phyloP scores from a whole-genome alignment of 495 filamentous ascomycete species.

The Aspergillus funiculosus region DNA sequence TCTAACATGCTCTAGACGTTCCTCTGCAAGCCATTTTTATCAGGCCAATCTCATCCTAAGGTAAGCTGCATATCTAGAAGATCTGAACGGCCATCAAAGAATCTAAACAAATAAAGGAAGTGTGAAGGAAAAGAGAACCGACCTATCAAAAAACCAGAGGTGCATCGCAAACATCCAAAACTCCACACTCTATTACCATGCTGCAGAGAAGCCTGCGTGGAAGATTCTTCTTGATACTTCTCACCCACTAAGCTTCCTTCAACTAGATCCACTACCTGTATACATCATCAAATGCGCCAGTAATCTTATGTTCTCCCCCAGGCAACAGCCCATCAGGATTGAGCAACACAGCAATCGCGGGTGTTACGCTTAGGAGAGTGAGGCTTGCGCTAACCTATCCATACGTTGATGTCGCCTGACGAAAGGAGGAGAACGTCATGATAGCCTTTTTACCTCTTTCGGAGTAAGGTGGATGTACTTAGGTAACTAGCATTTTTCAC shows the following conservation, averaged over 20 bases:
- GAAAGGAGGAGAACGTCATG: slow-evolving; percentile 4
- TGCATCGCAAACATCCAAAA: slow-evolving; percentile 9
- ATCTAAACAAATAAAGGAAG: slow-evolving; percentile 1
- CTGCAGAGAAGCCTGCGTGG: slow-evolving; percentile 41
- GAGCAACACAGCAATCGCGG: slow-evolving; percentile 18
- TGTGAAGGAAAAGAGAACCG: not conserved
- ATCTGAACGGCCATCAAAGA: not conserved
- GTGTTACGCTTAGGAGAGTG: slow-evolving; percentile 17
- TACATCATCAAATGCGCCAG: slow-evolving; percentile 9
- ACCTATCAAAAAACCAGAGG: slow-evolving; percentile 4
- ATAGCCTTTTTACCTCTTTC: slow-evolving; percentile 7
- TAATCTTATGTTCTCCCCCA: not conserved
- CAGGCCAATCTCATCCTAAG: not conserved
- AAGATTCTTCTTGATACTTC: slow-evolving; percentile 28
- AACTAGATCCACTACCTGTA: slow-evolving; percentile 3
- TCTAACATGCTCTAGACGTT: not conserved
- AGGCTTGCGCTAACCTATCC: slow-evolving; percentile 12
- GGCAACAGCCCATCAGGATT: slow-evolving; percentile 5
- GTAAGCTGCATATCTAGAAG: slow-evolving; percentile 9
- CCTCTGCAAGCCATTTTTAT: slow-evolving; percentile 7
- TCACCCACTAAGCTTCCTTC: not conserved
- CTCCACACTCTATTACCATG: slow-evolving; percentile 23
- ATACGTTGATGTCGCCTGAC: slow-evolving; percentile 17
- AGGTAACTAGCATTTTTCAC: no score
- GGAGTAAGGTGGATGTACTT: slow-evolving; percentile 8